Evolutionary conservation across 2,329 filamentous ascomycete genomes (phyloP).

Genomic region (Trichoderma aggressivum): DNA sequence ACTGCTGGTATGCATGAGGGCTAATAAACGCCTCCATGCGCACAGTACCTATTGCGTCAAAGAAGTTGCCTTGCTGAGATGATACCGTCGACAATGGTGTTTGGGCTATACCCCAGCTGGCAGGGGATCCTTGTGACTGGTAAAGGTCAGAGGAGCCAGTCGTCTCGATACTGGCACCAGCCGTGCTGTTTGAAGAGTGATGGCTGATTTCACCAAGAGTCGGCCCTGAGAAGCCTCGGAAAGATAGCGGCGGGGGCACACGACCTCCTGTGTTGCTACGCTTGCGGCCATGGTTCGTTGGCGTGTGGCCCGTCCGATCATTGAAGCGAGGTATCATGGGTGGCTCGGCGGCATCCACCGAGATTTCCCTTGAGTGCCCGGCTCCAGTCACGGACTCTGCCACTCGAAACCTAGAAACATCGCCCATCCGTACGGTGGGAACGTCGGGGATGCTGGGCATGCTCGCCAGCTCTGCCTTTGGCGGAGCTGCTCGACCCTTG

Average conservation of each 20-base stretch:
- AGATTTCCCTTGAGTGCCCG: constrained; percentile 46
- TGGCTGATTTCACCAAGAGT: constrained; percentile 42
- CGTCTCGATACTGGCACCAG: constrained; percentile 55
- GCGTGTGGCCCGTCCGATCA: constrained; percentile 47
- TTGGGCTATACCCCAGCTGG: constrained; percentile 47
- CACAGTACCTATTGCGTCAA: constrained; percentile 84
- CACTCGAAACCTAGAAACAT: constrained; percentile 35
- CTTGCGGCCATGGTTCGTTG: constrained; percentile 68
- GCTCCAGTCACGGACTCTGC: constrained; percentile 38
- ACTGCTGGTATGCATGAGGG: constrained; percentile 50
- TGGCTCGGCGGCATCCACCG: constrained; percentile 63
- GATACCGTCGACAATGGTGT: constrained; percentile 50
- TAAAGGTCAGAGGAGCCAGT: constrained; percentile 60
- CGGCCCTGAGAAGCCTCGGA: constrained; percentile 73
- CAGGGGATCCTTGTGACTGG: constrained; percentile 49
- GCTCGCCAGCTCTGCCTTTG: constrained; percentile 52
- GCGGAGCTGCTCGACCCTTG: constrained; percentile 61
- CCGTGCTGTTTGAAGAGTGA: constrained; percentile 53
- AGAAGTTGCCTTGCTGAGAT: constrained; percentile 61
- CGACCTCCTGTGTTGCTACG: constrained; percentile 84
- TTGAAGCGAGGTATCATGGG: constrained; percentile 69
- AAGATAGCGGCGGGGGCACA: constrained; percentile 64
- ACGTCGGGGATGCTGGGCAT: constrained; percentile 40
- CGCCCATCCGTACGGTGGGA: constrained; percentile 37
- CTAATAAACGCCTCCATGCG: constrained; percentile 96